Conservation (phyloP, 345 rosid genomes). For the Melastoma malabathricum region DNA sequence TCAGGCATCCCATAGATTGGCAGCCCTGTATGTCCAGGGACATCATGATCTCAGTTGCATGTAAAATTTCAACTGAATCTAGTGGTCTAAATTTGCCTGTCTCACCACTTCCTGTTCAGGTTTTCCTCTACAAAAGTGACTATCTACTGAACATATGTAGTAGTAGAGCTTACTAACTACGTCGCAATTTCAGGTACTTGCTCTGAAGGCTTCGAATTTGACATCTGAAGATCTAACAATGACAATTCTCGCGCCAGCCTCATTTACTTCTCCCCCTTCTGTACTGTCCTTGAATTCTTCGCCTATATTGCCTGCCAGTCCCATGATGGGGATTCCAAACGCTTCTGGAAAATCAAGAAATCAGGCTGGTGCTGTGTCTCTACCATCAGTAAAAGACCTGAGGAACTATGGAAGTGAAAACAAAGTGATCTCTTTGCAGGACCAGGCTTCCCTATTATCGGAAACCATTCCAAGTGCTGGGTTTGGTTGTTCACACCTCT, state of each 20-base stretch:
- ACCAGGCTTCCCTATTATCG: conserved; percentile 35
- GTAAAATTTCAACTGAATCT: conserved; percentile 58
- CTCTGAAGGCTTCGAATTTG: conserved; percentile 92
- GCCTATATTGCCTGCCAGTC: conserved; percentile 50
- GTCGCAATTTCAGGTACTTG: conserved; percentile 50
- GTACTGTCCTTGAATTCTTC: conserved; percentile 73
- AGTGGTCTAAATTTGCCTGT: conserved; percentile 46
- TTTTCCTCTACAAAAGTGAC: conserved; percentile 10
- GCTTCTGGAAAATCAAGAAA: conserved; percentile 35
- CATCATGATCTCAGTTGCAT: conserved; percentile 83
- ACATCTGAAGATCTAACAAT: conserved; percentile 76
- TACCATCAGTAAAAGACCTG: conserved; percentile 17
- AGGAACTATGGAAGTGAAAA: conserved; percentile 22
- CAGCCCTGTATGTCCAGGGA: conserved; percentile 69
- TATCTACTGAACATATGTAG: not conserved
- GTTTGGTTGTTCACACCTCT: conserved; percentile 71
- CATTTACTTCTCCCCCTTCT: conserved; percentile 74
- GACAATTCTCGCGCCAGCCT: conserved; percentile 91
- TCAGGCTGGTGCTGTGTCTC: conserved; percentile 17
- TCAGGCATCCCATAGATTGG: conserved; percentile 84
- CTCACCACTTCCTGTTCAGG: conserved; percentile 91
- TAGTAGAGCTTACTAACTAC: not conserved
- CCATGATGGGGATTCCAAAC: conserved; percentile 50
- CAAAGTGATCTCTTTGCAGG: conserved; percentile 19
- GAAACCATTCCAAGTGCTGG: conserved; percentile 59